Evolutionary conservation across 805 yeast species (phyloP), one percentile per base, ranked within the genome.

Genomic region (Ogataea nakhonphanomensis): DNA sequence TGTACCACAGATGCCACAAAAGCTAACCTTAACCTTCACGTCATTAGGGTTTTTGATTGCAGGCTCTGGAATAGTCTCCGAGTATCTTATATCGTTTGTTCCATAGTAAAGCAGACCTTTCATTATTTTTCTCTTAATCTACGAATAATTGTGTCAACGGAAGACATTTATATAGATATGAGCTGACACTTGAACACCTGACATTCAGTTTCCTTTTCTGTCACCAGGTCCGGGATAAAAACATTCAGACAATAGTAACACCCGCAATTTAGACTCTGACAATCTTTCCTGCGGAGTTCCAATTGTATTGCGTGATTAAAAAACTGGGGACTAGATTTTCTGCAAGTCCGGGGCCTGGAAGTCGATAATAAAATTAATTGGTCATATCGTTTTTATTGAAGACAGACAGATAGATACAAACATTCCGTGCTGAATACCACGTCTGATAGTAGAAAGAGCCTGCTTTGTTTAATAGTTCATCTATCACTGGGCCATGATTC

Each of bases 1-100:
- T 7, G 76, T 64, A n/a, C 81, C 82, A 49, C 82, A 77, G 35
- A 77, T 74, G 1, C 81, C 81, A 45, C 79, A 71, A 56, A 65
- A 74, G 8, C 65, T 53, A n/a, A 73, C 66, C 15, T 66, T 71
- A 21, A 74, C 50, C 10, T 70, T 58, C n/a, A 73, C 59, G 35
- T 73, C 77, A 25, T 65, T 60, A 58, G 15, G 59, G 54, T 3
- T 44, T 33, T 15, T 21, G 33, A 71, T 59, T 25, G 46, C 32
- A 3, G 77, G 77, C 32, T 61, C 69, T 8, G 59, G 54, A 15
- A 40, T 41, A 10, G 44, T 32, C 13, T 46, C 44, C 5, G 45
- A 46, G 27, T 46, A 53, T 10, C 55, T 31, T n/a, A 55, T 37
- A 27, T 53, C 56, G 20, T 43, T 46, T 21, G 37, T 39, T 4